Percentiles rank a stretch among this genome's conserved stretches.
Evolutionary conservation across 176 grass and related monocot species (phyloP).

Genomic region (Dendrocalamus sinicus): DNA sequence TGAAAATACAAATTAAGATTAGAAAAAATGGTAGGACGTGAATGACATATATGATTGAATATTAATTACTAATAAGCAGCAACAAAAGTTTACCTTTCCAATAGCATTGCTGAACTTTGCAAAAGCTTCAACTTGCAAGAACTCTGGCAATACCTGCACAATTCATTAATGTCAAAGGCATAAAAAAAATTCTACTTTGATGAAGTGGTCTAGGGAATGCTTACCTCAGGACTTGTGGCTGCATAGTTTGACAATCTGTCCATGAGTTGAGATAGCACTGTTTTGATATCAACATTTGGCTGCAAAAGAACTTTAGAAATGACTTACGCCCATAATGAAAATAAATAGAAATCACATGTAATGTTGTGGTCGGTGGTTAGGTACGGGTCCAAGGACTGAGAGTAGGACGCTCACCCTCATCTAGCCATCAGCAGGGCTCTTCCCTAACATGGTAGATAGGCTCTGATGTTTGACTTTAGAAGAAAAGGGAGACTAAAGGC

Average conservation of each 20-base stretch:
- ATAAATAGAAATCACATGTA: constrained; percentile 26
- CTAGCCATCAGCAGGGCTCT: too few relatives aligned
- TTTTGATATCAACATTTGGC: constrained; percentile 98
- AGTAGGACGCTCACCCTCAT: too few relatives aligned
- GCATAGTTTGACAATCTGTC: constrained; percentile 98
- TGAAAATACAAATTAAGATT: constrained; percentile 4
- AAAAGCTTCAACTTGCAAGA: constrained; percentile 99
- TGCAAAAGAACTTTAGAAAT: constrained; percentile 56
- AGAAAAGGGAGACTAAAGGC: too few relatives aligned
- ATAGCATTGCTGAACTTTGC: constrained; percentile 92
- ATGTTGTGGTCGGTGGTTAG: not conserved
- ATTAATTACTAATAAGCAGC: not conserved
- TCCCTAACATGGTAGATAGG: too few relatives aligned
- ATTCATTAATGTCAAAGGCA: constrained; percentile 56
- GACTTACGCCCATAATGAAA: constrained; percentile 6
- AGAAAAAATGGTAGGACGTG: not conserved
- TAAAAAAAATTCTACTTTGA: constrained; percentile 22
- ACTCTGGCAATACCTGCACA: constrained; percentile 90
- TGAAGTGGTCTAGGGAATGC: constrained; percentile 30
- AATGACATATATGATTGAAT: not conserved
- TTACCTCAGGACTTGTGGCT: constrained; percentile 83
- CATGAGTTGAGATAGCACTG: constrained; percentile 93
- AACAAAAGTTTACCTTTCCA: constrained; percentile 72
- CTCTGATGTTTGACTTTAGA: too few relatives aligned
- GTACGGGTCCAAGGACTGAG: too few relatives aligned